Conservation (phyloP, 345 rosid species). For the Syzygium aqueum region DNA sequence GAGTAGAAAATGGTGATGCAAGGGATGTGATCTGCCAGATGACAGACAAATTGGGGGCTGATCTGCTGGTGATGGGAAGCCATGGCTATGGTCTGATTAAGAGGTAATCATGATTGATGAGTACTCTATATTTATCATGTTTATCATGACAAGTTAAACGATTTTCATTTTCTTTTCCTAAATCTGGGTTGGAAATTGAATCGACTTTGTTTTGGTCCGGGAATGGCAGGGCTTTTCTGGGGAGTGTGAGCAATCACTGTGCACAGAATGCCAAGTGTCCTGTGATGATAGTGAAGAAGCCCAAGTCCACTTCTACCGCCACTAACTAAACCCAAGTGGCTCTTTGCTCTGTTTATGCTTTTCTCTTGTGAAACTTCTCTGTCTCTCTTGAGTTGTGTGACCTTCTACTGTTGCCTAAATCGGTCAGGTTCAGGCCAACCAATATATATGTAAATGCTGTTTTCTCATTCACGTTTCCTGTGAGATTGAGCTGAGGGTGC, state of each 20-base stretch:
- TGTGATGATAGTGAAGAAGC: constrained; percentile 51
- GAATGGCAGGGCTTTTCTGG: constrained; percentile 35
- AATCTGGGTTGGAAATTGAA: background rate
- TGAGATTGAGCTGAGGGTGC: background rate
- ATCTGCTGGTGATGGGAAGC: constrained; percentile 53
- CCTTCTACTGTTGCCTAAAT: background rate
- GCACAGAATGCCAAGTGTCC: constrained; percentile 58
- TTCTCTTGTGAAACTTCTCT: background rate
- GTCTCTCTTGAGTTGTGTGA: background rate
- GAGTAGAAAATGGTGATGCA: constrained; percentile 36
- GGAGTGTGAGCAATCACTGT: constrained; percentile 67
- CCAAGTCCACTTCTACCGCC: constrained; percentile 11
- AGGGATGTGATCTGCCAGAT: constrained; percentile 50
- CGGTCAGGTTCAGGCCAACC: background rate
- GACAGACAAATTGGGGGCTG: constrained; percentile 36
- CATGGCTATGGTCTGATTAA: constrained; percentile 56
- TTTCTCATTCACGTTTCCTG: background rate
- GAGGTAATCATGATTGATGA: constrained; percentile 13
- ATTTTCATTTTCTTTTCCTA: background rate
- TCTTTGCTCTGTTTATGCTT: background rate
- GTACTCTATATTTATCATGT: background rate
- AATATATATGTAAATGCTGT: background rate
- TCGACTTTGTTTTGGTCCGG: background rate
- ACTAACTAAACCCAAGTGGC: background rate
- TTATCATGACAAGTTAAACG: background rate